Evolutionary conservation across 139 green algal species (phyloP), one percentile per base, ranked within the genome.

Genomic region (Protoeuglena noctilucae): DNA sequence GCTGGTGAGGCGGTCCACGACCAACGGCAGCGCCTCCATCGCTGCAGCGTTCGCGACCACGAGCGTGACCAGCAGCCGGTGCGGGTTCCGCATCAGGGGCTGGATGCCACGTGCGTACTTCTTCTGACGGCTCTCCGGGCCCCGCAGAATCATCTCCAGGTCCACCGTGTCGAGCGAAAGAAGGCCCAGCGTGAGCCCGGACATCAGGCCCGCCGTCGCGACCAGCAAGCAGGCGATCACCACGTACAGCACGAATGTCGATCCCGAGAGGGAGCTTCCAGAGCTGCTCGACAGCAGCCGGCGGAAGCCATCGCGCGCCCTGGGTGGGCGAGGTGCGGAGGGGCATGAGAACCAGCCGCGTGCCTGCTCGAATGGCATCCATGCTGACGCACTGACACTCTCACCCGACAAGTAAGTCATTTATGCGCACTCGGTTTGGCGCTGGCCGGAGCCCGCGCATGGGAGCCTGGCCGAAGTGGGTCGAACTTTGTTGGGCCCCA

Each of bases 161-260:
- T 86, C 78, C 24, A 69, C 51, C 6, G 30, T 56, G 40, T 78
- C 65, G 17, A 89, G 56, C 0, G 56, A 72, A 49, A 83, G 70
- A 25, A 86, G 62, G 26, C 83, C 85, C n/a, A 94, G 68, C 0
- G 85, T 91, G 0, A 94, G 66, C 0, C 84, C 84, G 27, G 65
- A 80, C 66, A 82, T 82, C 0, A 87, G 21, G 3, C 79, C 82
- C 0, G 79, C 78, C 26, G 82, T 56, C n/a, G 71, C 30, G 1
- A 74, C 57, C 2, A 84, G 61, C 2, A 41, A 50, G 0, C 73
- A 29, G 7, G 43, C 48, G 4, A 57, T 45, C 12, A 41, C 51
- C 16, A 77, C 40, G 40, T 70, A 73, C 4, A 65, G 7, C 34
- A 12, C 12, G 34, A 43, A 43, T n/a, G n/a, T n/a, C n/a, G n/a